phyloP scores from a whole-genome alignment of 164 flowering plant species.

The Hamamelis virginiana region DNA sequence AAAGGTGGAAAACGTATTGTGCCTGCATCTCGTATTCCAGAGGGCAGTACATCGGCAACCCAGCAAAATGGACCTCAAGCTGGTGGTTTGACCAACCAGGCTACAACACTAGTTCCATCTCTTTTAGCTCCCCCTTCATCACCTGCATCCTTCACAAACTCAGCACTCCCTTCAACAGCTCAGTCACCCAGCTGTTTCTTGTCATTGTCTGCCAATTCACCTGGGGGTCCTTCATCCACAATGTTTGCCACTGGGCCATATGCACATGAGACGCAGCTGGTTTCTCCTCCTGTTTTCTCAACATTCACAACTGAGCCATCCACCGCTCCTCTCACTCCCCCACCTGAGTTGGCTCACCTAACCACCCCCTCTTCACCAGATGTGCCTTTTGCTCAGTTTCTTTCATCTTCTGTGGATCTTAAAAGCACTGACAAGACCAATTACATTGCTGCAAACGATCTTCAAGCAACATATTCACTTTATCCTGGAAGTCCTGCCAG shows the following conservation, averaged over 20 bases:
- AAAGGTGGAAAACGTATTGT: constrained; percentile 89
- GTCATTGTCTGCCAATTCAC: constrained; percentile 82
- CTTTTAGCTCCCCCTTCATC: constrained; percentile 98
- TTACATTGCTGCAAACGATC: constrained; percentile 59
- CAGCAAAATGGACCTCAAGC: constrained; percentile 75
- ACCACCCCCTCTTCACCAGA: constrained; percentile 99
- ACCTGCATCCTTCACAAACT: constrained; percentile 89
- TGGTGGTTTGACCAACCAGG: constrained; percentile 47
- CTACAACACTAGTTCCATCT: constrained; percentile 57
- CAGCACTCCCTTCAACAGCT: constrained; percentile 84
- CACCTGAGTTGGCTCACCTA: constrained; percentile 85
- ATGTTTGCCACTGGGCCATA: constrained; percentile 95
- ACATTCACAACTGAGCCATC: constrained; percentile 96
- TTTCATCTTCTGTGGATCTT: constrained; percentile 67
- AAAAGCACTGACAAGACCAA: constrained; percentile 46
- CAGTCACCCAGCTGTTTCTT: constrained; percentile 83
- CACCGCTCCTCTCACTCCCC: constrained; percentile 96
- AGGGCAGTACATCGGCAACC: constrained; percentile 52
- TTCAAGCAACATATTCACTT: constrained; percentile 79
- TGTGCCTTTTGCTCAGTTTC: constrained; percentile 89
- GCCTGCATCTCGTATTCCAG: constrained; percentile 83
- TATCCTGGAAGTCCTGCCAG: constrained; percentile 92
- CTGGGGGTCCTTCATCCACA: constrained; percentile 79
- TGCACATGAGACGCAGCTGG: constrained; percentile 90
- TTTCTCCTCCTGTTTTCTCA: constrained; percentile 97